Conservation (phyloP, 305 asterid genomes). For the Solanum hybrid region DNA sequence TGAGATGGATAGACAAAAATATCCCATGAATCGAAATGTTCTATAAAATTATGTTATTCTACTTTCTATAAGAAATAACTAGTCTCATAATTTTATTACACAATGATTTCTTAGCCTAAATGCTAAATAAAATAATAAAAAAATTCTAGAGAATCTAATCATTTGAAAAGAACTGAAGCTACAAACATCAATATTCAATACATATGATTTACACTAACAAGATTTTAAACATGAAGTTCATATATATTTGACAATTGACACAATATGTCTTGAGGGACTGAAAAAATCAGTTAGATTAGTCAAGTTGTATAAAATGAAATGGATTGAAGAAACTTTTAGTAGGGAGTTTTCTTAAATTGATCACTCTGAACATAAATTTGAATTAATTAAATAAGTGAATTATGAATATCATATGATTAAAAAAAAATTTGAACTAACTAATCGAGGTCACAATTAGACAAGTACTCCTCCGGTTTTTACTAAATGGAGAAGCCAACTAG, state of each 20-base stretch:
- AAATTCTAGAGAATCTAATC: background rate
- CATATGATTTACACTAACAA: background rate
- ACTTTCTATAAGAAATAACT: background rate
- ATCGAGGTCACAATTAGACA: no score
- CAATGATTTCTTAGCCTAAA: background rate
- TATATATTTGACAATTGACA: background rate
- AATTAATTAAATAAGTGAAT: background rate
- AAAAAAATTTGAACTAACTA: no score
- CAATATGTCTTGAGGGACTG: background rate
- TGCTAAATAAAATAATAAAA: no score
- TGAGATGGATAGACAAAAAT: background rate
- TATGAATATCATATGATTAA: background rate
- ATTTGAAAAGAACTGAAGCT: background rate
- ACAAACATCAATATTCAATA: background rate
- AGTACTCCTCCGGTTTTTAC: background rate
- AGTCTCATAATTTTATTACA: background rate
- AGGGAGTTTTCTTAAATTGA: background rate
- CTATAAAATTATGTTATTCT: no score
- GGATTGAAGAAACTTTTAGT: background rate
- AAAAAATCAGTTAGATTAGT: background rate
- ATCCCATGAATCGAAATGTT: background rate
- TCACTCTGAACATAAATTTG: rapidly evolving
- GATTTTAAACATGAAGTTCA: background rate
- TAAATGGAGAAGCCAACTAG: background rate
- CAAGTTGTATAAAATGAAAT: background rate